Evolutionary conservation across 1,284 basidiomycete genomes (phyloP), one percentile per base, ranked within the genome.

Genomic region (Chondrostereum purpureum): DNA sequence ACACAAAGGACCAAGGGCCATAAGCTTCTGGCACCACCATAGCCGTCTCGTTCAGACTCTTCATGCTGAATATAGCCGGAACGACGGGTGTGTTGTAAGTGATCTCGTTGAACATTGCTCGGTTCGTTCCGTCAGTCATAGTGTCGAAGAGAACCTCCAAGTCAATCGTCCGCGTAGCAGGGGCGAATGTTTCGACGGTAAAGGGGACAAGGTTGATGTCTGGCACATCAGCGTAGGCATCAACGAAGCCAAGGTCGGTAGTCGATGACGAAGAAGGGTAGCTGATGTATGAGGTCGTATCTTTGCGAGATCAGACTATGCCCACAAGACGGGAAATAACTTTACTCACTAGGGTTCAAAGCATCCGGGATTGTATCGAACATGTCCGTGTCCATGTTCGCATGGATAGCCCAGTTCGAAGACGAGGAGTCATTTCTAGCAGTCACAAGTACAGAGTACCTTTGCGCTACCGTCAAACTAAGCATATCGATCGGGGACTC

Each of bases 381-480:
- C 91, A 93, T 93, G 53, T 66, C 68, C 1, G 72, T 75, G 58
- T 92, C 89, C 78, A 97, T 90, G 70, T 92, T 89, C 18, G 88
- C 86, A 59, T 93, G 91, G 50, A 99, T 80, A 36, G 78, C 80
- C 80, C 85, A 98, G 70, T 97, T 96, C n/a, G n/a, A n/a, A 16
- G 75, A 66, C 12, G 69, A 69, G 0, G 88, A 86, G 55, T 92
- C 88, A 63, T 93, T 92, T 46, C 87, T 80, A 8, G 95, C 92
- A 16, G 83, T 86, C 41, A 97, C 89, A 39, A 97, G 80, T 42
- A 98, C 70, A 0, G 91, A 93, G 66, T 94, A 96, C n/a, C 94
- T 81, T 63, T 98, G 94, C 0, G 93, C 93, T 39, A 88, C 90
- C 4, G 88, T 75, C 47, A 96, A 51, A 35, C 79, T 75, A 43